Percentiles rank a stretch among this genome's conserved stretches.
Conservation (phyloP, 1,139 yeast species). For the Pichia terricola region DNA sequence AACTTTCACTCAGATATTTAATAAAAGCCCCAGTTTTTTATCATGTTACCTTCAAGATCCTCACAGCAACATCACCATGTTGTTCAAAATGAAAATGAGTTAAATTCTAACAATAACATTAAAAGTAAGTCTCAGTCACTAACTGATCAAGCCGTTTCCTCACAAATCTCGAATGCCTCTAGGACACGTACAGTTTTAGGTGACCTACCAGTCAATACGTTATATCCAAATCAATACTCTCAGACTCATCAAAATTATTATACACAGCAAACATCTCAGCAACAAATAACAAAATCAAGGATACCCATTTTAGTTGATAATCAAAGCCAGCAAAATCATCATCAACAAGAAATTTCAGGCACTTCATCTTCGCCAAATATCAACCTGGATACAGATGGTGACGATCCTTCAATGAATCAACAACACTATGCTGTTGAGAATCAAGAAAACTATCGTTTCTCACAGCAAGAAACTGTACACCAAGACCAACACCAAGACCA, state of each 20-base stretch:
- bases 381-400: not conserved
- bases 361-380: not conserved
- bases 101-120: too few relatives aligned
- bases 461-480: not conserved
- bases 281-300: constrained; percentile 3
- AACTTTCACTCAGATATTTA: too few relatives aligned
- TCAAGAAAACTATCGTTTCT: not conserved
- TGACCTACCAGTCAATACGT: constrained; percentile 20
- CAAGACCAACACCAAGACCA: not conserved
- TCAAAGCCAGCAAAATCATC: too few relatives aligned
- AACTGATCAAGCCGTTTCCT: not conserved
- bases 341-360: not conserved
- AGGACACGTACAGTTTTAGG: constrained; percentile 21
- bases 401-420: not conserved
- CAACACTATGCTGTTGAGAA: not conserved
- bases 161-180: not conserved
- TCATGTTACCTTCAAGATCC: too few relatives aligned
- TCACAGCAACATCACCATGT: too few relatives aligned
- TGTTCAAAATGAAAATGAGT: too few relatives aligned
- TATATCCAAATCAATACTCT: constrained; percentile 11
- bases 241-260: too few relatives aligned
- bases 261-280: not conserved
- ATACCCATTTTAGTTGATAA: constrained; percentile 15
- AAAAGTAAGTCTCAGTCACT: too few relatives aligned
- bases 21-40: too few relatives aligned